Percentiles rank a stretch among this genome's conserved stretches.
Conservation (phyloP, 257 asterid species). For the Mentha longifolia region DNA sequence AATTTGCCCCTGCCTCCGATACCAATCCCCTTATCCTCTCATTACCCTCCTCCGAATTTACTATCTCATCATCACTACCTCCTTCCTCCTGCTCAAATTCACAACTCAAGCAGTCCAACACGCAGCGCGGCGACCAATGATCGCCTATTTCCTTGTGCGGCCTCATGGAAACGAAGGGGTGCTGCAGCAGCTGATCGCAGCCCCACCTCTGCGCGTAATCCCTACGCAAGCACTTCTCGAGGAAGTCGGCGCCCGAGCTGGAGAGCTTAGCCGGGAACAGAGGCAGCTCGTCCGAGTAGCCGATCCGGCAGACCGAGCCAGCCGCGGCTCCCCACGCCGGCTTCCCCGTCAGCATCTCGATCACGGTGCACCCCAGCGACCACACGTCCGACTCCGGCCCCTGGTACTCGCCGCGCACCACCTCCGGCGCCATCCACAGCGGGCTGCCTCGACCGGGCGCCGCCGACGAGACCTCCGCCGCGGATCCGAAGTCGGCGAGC, state of each 20-base stretch:
- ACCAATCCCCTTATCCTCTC: constrained; percentile 47
- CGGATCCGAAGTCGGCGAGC: constrained; percentile 73
- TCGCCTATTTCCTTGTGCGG: neutral
- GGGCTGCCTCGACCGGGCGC: constrained; percentile 57
- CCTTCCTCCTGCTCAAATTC: constrained; percentile 33
- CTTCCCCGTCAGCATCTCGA: constrained; percentile 67
- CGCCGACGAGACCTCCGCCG: constrained; percentile 28
- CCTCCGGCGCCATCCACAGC: constrained; percentile 86
- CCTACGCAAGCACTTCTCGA: constrained; percentile 55
- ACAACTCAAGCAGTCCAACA: constrained; percentile 45
- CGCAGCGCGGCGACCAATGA: constrained; percentile 57
- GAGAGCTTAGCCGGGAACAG: constrained; percentile 47
- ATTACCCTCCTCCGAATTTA: constrained; percentile 23
- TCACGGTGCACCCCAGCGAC: constrained; percentile 71
- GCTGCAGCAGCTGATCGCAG: constrained; percentile 67
- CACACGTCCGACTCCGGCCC: constrained; percentile 75
- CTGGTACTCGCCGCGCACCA: constrained; percentile 55
- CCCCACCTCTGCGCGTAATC: constrained; percentile 56
- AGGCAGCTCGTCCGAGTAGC: constrained; percentile 59
- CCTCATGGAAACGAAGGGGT: constrained; percentile 53
- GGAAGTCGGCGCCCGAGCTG: constrained; percentile 42
- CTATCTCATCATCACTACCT: neutral
- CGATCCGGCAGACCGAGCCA: constrained; percentile 42
- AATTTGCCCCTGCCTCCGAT: constrained; percentile 41
- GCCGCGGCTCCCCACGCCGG: constrained; percentile 55